A percentile compares a stretch with the other conserved stretches of the same genome.
Evolutionary conservation across 352 stramenopile species (phyloP).

Genomic region (Pythium sukuiense): DNA sequence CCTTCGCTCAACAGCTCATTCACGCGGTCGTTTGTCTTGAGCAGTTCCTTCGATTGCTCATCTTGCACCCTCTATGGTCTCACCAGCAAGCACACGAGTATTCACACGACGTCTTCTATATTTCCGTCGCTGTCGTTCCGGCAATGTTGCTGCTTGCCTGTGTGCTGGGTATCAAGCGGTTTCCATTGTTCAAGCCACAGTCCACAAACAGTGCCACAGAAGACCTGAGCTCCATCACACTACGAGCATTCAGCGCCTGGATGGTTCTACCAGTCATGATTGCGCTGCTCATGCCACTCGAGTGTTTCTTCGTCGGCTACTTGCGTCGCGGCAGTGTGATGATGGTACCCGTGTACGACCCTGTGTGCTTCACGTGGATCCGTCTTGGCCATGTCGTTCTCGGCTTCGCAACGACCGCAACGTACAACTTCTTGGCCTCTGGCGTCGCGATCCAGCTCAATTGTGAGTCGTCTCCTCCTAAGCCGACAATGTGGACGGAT

Average conservation of each 20-base stretch:
- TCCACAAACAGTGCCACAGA: conserved; percentile 41
- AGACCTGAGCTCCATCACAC: conserved; percentile 44
- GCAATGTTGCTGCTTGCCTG: conserved; percentile 32
- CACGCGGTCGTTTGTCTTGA: neutral
- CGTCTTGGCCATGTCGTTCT: conserved; percentile 33
- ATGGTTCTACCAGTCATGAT: conserved; percentile 47
- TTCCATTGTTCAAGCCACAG: conserved; percentile 69
- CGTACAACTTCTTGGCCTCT: conserved; percentile 37
- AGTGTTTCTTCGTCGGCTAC: conserved; percentile 58
- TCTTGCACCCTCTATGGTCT: conserved; percentile 53
- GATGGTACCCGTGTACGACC: conserved; percentile 29
- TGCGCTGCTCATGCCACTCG: conserved; percentile 48
- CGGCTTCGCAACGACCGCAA: conserved; percentile 25
- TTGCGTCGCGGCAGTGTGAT: conserved; percentile 17
- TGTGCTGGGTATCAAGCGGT: conserved; percentile 43
- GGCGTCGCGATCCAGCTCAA: conserved; percentile 57
- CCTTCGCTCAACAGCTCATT: neutral
- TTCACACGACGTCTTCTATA: conserved; percentile 39
- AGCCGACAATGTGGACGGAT: conserved; percentile 64
- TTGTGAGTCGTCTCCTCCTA: conserved; percentile 48
- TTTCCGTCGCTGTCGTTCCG: conserved; percentile 40
- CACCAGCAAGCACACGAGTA: conserved; percentile 41
- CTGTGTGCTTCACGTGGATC: conserved; percentile 40
- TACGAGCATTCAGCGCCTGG: conserved; percentile 64
- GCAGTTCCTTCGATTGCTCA: conserved; percentile 36